Conservation (phyloP, 768 basidiomycete genomes). For the Phaffia australis region DNA sequence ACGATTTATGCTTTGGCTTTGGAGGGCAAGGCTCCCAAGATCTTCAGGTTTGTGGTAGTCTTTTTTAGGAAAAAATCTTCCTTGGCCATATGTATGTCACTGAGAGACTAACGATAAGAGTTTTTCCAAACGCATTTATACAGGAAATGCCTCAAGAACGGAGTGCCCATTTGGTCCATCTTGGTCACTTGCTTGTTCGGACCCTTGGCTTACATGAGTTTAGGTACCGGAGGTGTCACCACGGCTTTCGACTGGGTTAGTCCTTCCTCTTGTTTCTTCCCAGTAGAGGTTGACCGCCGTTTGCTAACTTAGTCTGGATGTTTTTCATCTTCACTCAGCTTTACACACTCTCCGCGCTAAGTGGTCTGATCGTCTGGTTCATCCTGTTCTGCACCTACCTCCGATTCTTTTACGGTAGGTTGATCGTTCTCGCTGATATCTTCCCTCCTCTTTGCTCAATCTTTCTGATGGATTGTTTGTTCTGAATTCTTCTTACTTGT, state of each 20-base stretch:
- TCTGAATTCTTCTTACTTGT: too few species aligned
- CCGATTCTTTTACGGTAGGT: conserved; percentile 1
- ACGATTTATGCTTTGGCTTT: conserved; percentile 37
- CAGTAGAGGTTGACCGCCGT: conserved; percentile 27
- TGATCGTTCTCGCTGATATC: not conserved
- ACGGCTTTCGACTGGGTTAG: conserved; percentile 26
- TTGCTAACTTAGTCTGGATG: not conserved
- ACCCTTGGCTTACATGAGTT: conserved; percentile 27
- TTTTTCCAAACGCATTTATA: not conserved
- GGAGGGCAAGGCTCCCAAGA: conserved; percentile 32
- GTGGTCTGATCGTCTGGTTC: conserved; percentile 39
- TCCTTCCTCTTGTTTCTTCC: not conserved
- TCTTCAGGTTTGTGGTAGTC: conserved; percentile 30
- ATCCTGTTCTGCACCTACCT: conserved; percentile 22
- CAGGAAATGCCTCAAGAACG: conserved; percentile 31
- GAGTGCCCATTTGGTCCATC: conserved; percentile 32
- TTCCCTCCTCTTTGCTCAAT: not conserved
- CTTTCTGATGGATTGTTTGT: conserved; percentile 7
- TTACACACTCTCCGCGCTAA: conserved; percentile 36
- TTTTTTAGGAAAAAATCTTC: not conserved
- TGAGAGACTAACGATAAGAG: not conserved
- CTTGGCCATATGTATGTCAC: not conserved
- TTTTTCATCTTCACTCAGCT: conserved; percentile 18
- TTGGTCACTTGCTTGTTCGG: conserved; percentile 27
- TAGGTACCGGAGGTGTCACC: conserved; percentile 14